Conservation (phyloP, 345 rosid species). For the Salix suchowensis region DNA sequence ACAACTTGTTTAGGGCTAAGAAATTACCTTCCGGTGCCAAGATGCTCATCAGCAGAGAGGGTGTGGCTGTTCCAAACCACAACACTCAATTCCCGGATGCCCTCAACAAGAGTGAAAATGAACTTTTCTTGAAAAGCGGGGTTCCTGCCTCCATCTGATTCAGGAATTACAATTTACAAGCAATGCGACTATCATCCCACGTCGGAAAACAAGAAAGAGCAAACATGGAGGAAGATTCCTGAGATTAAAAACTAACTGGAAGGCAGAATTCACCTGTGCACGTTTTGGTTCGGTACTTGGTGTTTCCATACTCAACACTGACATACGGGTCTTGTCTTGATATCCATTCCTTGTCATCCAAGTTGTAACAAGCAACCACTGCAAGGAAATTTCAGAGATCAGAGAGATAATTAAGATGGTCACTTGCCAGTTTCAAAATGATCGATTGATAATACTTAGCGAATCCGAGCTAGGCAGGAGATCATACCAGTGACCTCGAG, state of each 20-base stretch:
- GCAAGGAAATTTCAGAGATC: background rate
- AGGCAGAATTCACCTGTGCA: constrained; percentile 43
- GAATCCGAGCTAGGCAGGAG: background rate
- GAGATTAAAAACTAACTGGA: background rate
- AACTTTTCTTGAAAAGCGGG: constrained; percentile 54
- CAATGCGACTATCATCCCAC: too few species aligned
- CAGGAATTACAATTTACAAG: background rate
- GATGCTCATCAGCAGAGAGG: constrained; percentile 39
- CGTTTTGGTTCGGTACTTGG: constrained; percentile 53
- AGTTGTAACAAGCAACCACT: constrained; percentile 60
- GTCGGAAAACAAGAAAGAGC: too few species aligned
- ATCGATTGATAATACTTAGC: background rate
- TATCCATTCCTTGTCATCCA: constrained; percentile 76
- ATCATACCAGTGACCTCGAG: constrained; percentile 50
- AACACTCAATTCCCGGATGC: constrained; percentile 39
- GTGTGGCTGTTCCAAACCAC: constrained; percentile 47
- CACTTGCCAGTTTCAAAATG: background rate
- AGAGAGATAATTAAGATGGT: too few species aligned
- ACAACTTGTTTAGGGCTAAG: background rate
- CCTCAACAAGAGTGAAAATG: constrained; percentile 43
- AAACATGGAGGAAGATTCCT: too few species aligned
- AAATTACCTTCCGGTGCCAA: constrained; percentile 46
- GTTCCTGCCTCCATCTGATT: constrained; percentile 50
- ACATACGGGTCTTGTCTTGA: constrained; percentile 72
- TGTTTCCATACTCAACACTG: constrained; percentile 47